phyloP scores from a whole-genome alignment of 2,329 filamentous ascomycete species.

The Fusarium sublunatum region DNA sequence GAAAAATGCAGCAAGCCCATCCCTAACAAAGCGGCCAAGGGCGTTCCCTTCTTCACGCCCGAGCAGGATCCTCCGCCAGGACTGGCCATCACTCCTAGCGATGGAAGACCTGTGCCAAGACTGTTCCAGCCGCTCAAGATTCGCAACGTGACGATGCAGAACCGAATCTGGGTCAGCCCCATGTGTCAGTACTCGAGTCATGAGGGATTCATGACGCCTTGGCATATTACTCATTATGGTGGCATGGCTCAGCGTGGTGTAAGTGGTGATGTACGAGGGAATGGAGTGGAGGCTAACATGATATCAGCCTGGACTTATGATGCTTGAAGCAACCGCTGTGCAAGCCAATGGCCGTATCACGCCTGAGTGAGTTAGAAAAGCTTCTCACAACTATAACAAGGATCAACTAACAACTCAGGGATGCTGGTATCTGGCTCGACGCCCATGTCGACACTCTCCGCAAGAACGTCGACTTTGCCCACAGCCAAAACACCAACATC shows the following conservation, averaged over 20 bases:
- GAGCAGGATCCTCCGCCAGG: constrained; percentile 58
- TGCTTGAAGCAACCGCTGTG: constrained; percentile 77
- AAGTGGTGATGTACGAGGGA: constrained; percentile 30
- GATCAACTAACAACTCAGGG: constrained; percentile 58
- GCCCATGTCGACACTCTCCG: constrained; percentile 71
- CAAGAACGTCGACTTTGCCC: constrained; percentile 72
- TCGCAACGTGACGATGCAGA: constrained; percentile 57
- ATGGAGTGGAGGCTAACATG: constrained; percentile 39
- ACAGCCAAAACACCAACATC: constrained; percentile 73
- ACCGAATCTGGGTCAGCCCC: constrained; percentile 60
- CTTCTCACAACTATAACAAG: no score
- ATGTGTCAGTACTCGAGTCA: constrained; percentile 61
- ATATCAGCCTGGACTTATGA: constrained; percentile 65
- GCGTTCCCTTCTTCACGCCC: constrained; percentile 61
- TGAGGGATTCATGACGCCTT: constrained; percentile 72
- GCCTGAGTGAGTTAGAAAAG: constrained; percentile 57
- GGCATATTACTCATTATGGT: constrained; percentile 79
- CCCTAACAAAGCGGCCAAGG: constrained; percentile 44
- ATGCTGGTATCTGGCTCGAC: constrained; percentile 71
- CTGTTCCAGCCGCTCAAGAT: constrained; percentile 61
- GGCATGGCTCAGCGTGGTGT: constrained; percentile 76
- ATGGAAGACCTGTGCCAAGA: constrained; percentile 62
- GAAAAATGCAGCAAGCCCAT: constrained; percentile 42
- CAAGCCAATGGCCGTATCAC: constrained; percentile 77
- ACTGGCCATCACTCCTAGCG: constrained; percentile 56